Base-by-base conservation (phyloP, 805 yeast species). In the Candida ovalis region DNA sequence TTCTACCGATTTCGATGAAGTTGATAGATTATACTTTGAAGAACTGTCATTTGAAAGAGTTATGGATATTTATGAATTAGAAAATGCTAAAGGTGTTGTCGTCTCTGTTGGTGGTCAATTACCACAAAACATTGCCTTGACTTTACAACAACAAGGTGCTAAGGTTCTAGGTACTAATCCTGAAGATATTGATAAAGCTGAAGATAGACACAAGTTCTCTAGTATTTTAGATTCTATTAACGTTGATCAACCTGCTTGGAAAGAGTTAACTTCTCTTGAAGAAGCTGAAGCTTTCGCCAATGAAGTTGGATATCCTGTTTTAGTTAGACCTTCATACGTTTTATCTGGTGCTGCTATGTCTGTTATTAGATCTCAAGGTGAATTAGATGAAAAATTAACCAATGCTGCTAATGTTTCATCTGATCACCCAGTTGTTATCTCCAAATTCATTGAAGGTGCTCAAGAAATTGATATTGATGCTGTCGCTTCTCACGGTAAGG, bases 61-160 rank as follows among this genome's bases (percentile, higher is more conserved):
- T 27, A 75, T 92, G 63, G 99, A 92, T 73, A 90, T 92, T 60
- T 94, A 92, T 67, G 97, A 92, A 67, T 72, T 89, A 49, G 98
- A 94, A 74, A 80, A 81, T 59, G 85, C 96, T 36, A 71, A 82
- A 12, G 99, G 98, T 75, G 97, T 92, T 49, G 83, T 92, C 51
- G 88, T 92, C 55, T 85, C 97, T 49, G 90, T 92, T 96, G 99
- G 99, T 78, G 99, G 99, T 67, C 99, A 92, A 75, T 88, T 97
- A 30, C 88, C 98, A 13, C 91, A 92, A 75, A 92, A 92, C 71
- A 92, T 92, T 74, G 98, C 98, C 22, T 77, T 92, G 65, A 82
- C 91, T 47, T 77, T 92, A 64, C 89, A 90, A 72, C 84, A 97
- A 72, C 95, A 92, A 72, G 88, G 88, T 67, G 97, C 90, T 59